phyloP scores from a whole-genome alignment of 805 yeast species.

The Candida chauliodis region DNA sequence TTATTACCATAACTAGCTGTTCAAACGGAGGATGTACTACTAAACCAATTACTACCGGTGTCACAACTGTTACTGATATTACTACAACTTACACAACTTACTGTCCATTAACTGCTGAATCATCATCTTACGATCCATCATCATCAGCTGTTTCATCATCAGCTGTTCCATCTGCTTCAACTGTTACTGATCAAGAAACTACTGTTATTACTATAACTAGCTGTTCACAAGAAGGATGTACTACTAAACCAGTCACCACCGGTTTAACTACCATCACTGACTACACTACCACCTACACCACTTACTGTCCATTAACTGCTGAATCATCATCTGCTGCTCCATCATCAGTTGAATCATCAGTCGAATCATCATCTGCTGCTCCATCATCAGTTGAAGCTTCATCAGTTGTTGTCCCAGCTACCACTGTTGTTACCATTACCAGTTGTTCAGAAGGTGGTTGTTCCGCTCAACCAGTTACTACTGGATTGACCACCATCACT shows the following conservation, averaged over 20 bases:
- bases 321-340: constrained; percentile 18
- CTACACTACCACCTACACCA: constrained; percentile 30
- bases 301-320: constrained; percentile 31
- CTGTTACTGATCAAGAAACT: constrained; percentile 15
- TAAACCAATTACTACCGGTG: constrained; percentile 18
- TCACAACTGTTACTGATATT: constrained; percentile 31
- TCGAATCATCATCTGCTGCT: constrained; percentile 20
- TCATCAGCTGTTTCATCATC: constrained; percentile 3
- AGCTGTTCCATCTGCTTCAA: constrained; percentile 8
- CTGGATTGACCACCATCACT: constrained; percentile 25
- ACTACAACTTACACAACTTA: constrained; percentile 34
- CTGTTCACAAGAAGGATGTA: constrained; percentile 31
- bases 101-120: constrained; percentile 26
- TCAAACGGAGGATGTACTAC: constrained; percentile 26
- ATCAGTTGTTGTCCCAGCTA: constrained; percentile 16
- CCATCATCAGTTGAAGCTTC: constrained; percentile 31
- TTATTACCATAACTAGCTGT: constrained; percentile 36
- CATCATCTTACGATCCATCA: constrained; percentile 20
- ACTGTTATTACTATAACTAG: constrained; percentile 33
- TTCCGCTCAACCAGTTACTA: constrained; percentile 23
- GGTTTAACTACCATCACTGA: constrained; percentile 26
- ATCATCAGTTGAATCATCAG: constrained; percentile 32
- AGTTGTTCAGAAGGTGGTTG: constrained; percentile 32
- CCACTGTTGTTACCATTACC: constrained; percentile 32
- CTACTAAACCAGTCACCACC: constrained; percentile 24